Percentiles rank a stretch among this genome's conserved stretches.
These are phyloP conservation scores for Cladosporium sp. DNA, from an alignment of 2,329 filamentous ascomycete genomes.

Conservation along the genomic window DNA sequence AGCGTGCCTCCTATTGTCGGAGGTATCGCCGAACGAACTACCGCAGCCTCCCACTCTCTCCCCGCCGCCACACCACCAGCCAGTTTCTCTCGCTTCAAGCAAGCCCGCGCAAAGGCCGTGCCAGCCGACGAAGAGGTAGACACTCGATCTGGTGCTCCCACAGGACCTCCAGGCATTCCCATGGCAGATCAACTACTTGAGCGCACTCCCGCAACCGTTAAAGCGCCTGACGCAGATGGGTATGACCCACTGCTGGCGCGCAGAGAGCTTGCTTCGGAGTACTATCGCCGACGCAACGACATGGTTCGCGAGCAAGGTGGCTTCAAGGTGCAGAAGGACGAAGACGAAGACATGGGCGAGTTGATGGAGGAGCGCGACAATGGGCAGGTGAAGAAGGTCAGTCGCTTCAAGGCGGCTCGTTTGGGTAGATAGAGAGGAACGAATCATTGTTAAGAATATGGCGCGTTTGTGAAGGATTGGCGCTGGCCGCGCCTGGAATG, in stretches of 20 bases:
- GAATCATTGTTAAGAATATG: background rate
- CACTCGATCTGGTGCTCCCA: slow-evolving; percentile 23
- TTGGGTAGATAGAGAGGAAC: slow-evolving; percentile 26
- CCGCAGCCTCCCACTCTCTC: slow-evolving; percentile 15
- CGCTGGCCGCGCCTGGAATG: background rate
- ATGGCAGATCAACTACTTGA: slow-evolving; percentile 57
- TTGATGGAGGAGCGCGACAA: slow-evolving; percentile 52
- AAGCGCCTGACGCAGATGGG: slow-evolving; percentile 32
- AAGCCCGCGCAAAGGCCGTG: slow-evolving; percentile 21
- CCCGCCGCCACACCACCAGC: slow-evolving; percentile 30
- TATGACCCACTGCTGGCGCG: slow-evolving; percentile 67
- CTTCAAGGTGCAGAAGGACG: slow-evolving; percentile 61
- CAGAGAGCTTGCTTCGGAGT: slow-evolving; percentile 77
- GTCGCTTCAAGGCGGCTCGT: slow-evolving; percentile 40
- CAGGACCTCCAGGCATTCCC: slow-evolving; percentile 30
- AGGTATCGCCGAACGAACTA: slow-evolving; percentile 45
- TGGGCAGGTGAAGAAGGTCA: slow-evolving; percentile 41
- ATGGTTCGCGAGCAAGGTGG: slow-evolving; percentile 83
- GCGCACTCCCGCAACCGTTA: slow-evolving; percentile 38
- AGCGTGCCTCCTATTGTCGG: slow-evolving; percentile 39
- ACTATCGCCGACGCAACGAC: slow-evolving; percentile 77
- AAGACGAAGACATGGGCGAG: slow-evolving; percentile 64
- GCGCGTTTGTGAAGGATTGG: background rate
- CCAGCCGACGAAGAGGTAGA: slow-evolving; percentile 19
- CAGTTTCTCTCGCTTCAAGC: slow-evolving; percentile 46